Percentiles rank a stretch among this genome's conserved stretches.
phyloP scores from a whole-genome alignment of 257 asterid species.

The Petunia axillaris region DNA sequence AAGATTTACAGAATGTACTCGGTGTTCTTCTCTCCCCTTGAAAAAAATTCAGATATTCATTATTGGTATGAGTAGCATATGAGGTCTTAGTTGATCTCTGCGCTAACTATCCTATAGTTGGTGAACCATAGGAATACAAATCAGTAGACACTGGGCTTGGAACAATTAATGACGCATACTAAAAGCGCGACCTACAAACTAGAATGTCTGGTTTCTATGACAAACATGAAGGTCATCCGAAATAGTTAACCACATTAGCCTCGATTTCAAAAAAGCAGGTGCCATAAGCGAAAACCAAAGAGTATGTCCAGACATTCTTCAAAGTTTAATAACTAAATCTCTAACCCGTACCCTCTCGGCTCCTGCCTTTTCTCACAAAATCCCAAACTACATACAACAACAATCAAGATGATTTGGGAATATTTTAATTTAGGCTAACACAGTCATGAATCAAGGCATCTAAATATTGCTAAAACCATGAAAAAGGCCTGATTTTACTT shows the following conservation, averaged over 20 bases:
- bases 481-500: neutral
- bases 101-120: too few relatives aligned
- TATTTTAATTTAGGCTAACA: neutral
- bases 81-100: too few relatives aligned
- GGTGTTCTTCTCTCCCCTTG: too few relatives aligned
- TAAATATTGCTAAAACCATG: neutral
- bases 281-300: neutral
- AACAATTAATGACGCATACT: too few relatives aligned
- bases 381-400: neutral
- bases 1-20: too few relatives aligned
- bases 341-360: neutral
- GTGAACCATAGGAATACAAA: too few relatives aligned
- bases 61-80: too few relatives aligned
- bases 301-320: neutral
- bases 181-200: too few relatives aligned
- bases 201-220: neutral
- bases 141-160: too few relatives aligned
- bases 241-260: constrained; percentile 4
- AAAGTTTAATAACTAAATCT: neutral
- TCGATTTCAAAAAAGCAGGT: neutral
- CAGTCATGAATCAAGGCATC: neutral
- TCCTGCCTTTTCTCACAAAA: neutral
- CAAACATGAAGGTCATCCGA: neutral
- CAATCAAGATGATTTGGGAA: neutral
- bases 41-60: too few relatives aligned